Evolutionary conservation across 1,139 yeast species (phyloP), one percentile per base, ranked within the genome.

Genomic region (Arxiozyma bovina): DNA sequence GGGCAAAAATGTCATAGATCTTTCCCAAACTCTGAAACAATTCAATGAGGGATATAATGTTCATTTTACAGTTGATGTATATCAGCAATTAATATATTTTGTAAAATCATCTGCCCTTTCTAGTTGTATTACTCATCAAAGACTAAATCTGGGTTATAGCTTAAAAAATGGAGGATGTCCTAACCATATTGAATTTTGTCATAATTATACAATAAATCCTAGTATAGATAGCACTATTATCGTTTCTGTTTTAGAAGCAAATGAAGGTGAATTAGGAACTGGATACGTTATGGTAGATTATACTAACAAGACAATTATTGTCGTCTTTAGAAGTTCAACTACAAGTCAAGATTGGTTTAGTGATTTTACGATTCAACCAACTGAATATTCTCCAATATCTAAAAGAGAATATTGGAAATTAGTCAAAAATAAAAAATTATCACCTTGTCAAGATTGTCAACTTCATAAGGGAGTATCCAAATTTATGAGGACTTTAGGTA

Each of bases 391-490:
- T 59, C 66, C 63, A 49, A 58, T 59, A 52, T 58, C 63, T 55
- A 57, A 55, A 57, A 22, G 65, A 46, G 60, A 60, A 34, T 58
- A 68, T 52, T 42, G 55, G 34, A 53, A 62, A 22, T 50, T 64
- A 49, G 58, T 73, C 57, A 53, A 57, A 17, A n/a, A 52, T 3
- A 67, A 66, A 0, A 47, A 51, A 27, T 54, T 68, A 54, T 49
- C 59, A 57, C 25, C 56, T 43, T 82, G 87, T 64, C 62, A 65
- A 12, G 73, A 71, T 8, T 84, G 91, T 64, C 67, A 66, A 47
- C 81, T 82, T 18, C 91, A 85, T 65, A 69, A 74, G 52, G 91
- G 93, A 0, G 82, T 83, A 52, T 65, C 69, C 47, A 71, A 75
- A 2, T 76, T 79, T 54, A 55, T 75, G 21, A 67, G 67, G 53